A percentile compares a stretch with the other conserved stretches of the same genome.
Evolutionary conservation across 1,139 yeast species (phyloP).

Genomic region (Debaryomycetaceae sp.): DNA sequence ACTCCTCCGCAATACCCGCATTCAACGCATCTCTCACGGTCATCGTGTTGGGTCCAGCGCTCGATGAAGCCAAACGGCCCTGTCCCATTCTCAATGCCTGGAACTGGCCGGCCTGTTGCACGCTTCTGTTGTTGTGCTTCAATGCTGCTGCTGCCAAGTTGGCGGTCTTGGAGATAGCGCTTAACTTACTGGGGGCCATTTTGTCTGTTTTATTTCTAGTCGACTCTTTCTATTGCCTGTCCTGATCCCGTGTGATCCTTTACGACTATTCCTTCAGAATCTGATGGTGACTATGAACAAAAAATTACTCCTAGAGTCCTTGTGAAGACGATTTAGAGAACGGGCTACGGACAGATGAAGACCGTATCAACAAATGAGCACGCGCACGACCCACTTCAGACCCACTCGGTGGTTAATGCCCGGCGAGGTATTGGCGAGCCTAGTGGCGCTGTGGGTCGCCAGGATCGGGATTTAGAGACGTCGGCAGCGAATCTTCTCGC

Average conservation of each 20-base stretch:
- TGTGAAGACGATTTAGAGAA: neutral
- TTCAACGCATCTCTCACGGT: conserved; percentile 97
- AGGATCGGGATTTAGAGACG: too few relatives aligned
- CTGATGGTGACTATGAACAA: neutral
- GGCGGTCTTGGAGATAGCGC: conserved; percentile 47
- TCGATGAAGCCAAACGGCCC: conserved; percentile 44
- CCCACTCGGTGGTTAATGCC: conserved; percentile 5
- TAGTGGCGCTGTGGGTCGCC: neutral
- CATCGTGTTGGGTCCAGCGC: conserved; percentile 59
- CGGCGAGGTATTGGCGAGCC: neutral
- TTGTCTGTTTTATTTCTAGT: neutral
- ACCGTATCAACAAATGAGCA: conserved; percentile 8
- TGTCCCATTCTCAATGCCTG: conserved; percentile 38
- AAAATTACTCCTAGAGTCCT: neutral
- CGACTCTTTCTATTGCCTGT: neutral
- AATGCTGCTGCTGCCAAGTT: conserved; percentile 42
- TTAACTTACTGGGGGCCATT: conserved; percentile 29
- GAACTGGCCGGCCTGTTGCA: conserved; percentile 29
- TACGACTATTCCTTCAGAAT: neutral
- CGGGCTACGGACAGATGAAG: conserved; percentile 15
- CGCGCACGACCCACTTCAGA: neutral
- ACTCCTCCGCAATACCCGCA: conserved; percentile 93
- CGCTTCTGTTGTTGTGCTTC: conserved; percentile 19
- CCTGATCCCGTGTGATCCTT: neutral
- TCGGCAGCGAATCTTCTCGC: too few relatives aligned